Evolutionary conservation across 768 basidiomycete genomes (phyloP).

Genomic region (Rhizopogon sp.): DNA sequence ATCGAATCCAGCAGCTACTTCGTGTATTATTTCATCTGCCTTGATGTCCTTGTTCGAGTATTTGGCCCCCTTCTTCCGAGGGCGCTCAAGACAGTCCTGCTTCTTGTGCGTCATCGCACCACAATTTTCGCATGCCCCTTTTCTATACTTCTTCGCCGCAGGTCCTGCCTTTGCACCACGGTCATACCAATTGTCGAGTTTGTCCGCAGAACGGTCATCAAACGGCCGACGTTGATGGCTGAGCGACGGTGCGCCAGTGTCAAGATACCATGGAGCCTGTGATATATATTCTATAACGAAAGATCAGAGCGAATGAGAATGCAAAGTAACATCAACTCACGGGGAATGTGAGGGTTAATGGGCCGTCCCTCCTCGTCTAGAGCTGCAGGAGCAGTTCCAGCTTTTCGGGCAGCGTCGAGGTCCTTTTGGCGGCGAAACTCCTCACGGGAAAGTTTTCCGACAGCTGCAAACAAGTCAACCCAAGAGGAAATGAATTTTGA

Average conservation of each 20-base stretch:
- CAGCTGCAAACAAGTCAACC: conserved; percentile 24
- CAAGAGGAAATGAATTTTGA: background rate
- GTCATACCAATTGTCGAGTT: conserved; percentile 90
- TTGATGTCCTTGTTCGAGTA: conserved; percentile 87
- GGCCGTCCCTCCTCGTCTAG: conserved; percentile 92
- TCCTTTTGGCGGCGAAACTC: conserved; percentile 96
- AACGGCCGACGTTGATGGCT: conserved; percentile 85
- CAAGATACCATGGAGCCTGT: conserved; percentile 98
- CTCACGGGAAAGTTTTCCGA: conserved; percentile 88
- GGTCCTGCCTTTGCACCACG: conserved; percentile 81
- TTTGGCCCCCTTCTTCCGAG: conserved; percentile 93
- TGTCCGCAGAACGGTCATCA: conserved; percentile 52
- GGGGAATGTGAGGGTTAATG: conserved; percentile 99
- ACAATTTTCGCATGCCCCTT: conserved; percentile 99
- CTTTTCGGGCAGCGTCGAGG: conserved; percentile 96
- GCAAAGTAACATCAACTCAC: conserved; percentile 41
- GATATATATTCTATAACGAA: conserved; percentile 82
- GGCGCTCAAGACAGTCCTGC: conserved; percentile 92
- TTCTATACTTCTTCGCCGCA: conserved; percentile 93
- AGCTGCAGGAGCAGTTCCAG: conserved; percentile 95
- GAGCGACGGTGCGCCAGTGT: conserved; percentile 89
- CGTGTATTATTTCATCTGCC: conserved; percentile 86
- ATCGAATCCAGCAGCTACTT: conserved; percentile 74
- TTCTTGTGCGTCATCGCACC: conserved; percentile 93
- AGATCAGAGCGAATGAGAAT: conserved; percentile 2